A percentile compares a stretch with the other conserved stretches of the same genome.
Conservation (phyloP, 805 yeast genomes). For the Yamadazyma endophytica region DNA sequence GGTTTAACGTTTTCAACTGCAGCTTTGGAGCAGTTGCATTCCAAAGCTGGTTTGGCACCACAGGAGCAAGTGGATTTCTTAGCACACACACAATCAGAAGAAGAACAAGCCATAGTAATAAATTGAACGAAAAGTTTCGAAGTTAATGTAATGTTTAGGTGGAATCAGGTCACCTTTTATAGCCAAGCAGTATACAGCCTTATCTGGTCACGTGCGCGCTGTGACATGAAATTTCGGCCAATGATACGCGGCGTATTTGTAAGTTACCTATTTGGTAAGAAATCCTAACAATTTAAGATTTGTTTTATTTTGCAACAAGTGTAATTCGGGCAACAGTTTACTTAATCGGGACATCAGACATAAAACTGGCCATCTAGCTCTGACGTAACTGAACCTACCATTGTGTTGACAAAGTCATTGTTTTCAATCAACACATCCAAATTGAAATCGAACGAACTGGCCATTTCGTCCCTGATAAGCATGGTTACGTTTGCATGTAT, state of each 20-base stretch:
- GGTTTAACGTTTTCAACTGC: constrained; percentile 47
- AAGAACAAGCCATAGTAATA: constrained; percentile 26
- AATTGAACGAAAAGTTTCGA: background rate
- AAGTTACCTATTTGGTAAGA: constrained; percentile 4
- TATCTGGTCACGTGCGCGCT: too few species aligned
- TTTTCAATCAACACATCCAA: constrained; percentile 2
- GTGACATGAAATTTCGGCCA: constrained; percentile 5
- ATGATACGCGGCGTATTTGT: constrained; percentile 11
- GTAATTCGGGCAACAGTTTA: background rate
- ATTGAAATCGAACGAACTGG: background rate
- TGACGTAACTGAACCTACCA: constrained; percentile 6
- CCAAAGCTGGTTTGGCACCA: constrained; percentile 55
- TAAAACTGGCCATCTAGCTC: background rate
- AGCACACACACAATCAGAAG: constrained; percentile 54
- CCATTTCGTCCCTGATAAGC: constrained; percentile 1
- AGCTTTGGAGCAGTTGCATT: constrained; percentile 53
- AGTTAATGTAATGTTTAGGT: background rate
- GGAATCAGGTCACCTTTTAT: background rate
- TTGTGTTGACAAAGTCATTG: constrained; percentile 3
- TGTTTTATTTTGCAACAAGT: background rate
- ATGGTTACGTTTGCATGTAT: constrained; percentile 1
- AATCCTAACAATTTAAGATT: background rate
- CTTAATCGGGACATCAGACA: too few species aligned
- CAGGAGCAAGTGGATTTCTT: constrained; percentile 62
- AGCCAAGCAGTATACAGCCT: too few species aligned